Conservation (phyloP, 257 asterid genomes). For the Lycium barbarum region DNA sequence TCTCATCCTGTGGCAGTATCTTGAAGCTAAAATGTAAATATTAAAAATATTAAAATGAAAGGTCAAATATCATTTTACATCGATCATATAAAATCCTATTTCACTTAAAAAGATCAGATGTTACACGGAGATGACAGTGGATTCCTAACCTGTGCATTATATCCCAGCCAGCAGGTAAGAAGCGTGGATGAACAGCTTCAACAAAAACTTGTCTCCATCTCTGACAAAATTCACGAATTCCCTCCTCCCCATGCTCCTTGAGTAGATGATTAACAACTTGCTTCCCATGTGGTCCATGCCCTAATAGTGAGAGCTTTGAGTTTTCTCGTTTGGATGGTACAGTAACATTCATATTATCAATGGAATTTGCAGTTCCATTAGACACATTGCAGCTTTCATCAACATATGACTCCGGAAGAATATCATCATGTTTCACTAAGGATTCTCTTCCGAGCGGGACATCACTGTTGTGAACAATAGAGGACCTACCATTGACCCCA, state of each 20-base stretch:
- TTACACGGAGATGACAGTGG: background rate
- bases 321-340: constrained; percentile 43
- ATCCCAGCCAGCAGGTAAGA: constrained; percentile 98
- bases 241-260: constrained; percentile 77
- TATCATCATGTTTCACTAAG: constrained; percentile 20
- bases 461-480: constrained; percentile 33
- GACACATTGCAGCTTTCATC: constrained; percentile 38
- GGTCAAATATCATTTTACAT: constrained; percentile 19
- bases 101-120: background rate
- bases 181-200: constrained; percentile 86
- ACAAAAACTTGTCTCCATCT: constrained; percentile 92
- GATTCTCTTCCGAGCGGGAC: constrained; percentile 21
- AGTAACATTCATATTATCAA: constrained; percentile 36
- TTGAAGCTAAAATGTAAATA: background rate
- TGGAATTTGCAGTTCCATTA: constrained; percentile 34
- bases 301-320: constrained; percentile 72
- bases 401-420: constrained; percentile 34
- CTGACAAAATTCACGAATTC: constrained; percentile 85
- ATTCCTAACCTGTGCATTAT: constrained; percentile 82
- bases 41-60: background rate
- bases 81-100: background rate
- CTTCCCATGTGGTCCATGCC: constrained; percentile 98
- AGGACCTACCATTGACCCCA: constrained; percentile 33
- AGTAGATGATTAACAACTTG: constrained; percentile 70
- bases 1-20: background rate